These are phyloP conservation scores for Bolboschoenoplectus hybrid DNA, from an alignment of 202 grass and related monocot species.

Conservation along the genomic window DNA sequence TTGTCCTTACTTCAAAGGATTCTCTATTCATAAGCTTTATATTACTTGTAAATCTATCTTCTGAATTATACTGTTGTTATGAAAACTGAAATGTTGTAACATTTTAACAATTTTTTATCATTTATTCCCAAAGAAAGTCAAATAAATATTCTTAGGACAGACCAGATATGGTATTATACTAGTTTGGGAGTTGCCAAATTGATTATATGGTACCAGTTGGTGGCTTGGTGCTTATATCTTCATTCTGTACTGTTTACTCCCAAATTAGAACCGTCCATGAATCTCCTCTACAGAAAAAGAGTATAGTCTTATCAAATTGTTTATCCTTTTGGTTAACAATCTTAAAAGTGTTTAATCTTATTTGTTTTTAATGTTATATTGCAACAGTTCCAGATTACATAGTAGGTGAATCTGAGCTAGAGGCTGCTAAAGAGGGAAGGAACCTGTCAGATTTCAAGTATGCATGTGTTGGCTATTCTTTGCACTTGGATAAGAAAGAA, in stretches of 20 bases:
- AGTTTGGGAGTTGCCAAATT: background rate
- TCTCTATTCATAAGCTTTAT: background rate
- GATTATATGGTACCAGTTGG: background rate
- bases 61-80: background rate
- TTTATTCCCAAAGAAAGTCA: background rate
- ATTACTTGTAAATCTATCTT: background rate
- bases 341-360: conserved; percentile 23
- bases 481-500: conserved; percentile 76
- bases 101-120: background rate
- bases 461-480: conserved; percentile 80
- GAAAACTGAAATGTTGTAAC: background rate
- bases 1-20: background rate
- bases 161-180: background rate
- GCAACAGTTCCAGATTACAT: conserved; percentile 65
- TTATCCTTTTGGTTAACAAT: conserved; percentile 11
- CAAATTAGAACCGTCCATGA: background rate
- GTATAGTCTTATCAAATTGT: conserved; percentile 15
- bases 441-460: conserved; percentile 83
- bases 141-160: background rate
- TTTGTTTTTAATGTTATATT: conserved; percentile 27
- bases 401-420: conserved; percentile 80
- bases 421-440: conserved; percentile 75
- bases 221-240: background rate
- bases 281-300: background rate
- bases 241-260: background rate